Percentiles rank a stretch among this genome's conserved stretches.
phyloP scores from a whole-genome alignment of 352 stramenopile genomes.

The Pythium diclinum region DNA sequence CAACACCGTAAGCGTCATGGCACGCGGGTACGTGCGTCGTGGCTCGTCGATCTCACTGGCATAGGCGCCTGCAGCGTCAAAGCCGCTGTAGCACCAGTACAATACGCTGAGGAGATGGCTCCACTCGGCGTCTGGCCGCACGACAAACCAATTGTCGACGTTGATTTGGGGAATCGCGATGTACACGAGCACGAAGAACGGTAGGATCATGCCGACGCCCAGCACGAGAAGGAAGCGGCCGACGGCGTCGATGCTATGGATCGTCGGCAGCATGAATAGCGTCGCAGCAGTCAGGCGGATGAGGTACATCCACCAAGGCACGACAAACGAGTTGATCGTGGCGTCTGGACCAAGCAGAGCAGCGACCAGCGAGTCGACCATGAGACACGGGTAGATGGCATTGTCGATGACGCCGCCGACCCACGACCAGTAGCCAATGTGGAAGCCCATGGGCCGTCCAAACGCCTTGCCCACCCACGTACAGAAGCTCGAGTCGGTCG shows the following conservation, averaged over 20 bases:
- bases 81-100: slow-evolving; percentile 97
- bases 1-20: slow-evolving; percentile 83
- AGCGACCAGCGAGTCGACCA: slow-evolving; percentile 59
- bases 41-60: slow-evolving; percentile 90
- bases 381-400: slow-evolving; percentile 77
- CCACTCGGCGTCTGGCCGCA: slow-evolving; percentile 68
- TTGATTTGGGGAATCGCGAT: slow-evolving; percentile 60
- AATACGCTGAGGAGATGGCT: slow-evolving; percentile 91
- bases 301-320: slow-evolving; percentile 52
- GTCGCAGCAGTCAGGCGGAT: slow-evolving; percentile 38
- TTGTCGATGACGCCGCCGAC: slow-evolving; percentile 77
- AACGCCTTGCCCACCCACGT: slow-evolving; percentile 77
- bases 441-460: slow-evolving; percentile 72
- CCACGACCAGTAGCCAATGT: slow-evolving; percentile 85
- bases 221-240: slow-evolving; percentile 83
- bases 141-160: slow-evolving; percentile 56
- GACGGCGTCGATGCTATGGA: slow-evolving; percentile 85
- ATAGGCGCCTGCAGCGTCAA: slow-evolving; percentile 91
- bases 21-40: slow-evolving; percentile 73
- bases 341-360: slow-evolving; percentile 31
- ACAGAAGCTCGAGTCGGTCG: slow-evolving; percentile 68
- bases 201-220: slow-evolving; percentile 84
- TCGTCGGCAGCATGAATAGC: slow-evolving; percentile 68
- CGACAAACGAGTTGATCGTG: slow-evolving; percentile 35
- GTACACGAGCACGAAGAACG: slow-evolving; percentile 88